These are phyloP conservation scores for Tricholoma flavovirens DNA, from an alignment of 768 basidiomycete species.

Conservation along the genomic window DNA sequence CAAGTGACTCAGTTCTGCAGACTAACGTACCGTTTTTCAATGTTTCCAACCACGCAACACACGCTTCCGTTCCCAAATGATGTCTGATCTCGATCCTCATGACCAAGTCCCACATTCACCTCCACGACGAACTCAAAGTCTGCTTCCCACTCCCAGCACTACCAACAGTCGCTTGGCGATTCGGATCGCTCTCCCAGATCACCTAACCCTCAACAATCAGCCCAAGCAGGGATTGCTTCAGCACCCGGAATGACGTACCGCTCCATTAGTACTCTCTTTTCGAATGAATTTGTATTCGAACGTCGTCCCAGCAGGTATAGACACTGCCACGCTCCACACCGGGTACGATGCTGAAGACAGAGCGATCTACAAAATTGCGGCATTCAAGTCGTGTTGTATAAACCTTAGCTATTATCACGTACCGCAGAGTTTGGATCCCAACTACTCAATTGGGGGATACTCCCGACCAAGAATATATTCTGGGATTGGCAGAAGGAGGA, in stretches of 20 bases:
- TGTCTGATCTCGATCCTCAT: too few species aligned
- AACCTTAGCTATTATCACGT: conserved; percentile 6
- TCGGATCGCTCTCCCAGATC: conserved; percentile 59
- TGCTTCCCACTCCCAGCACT: conserved; percentile 29
- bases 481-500: conserved; percentile 14
- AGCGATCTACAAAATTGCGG: conserved; percentile 31
- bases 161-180: conserved; percentile 40
- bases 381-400: too few species aligned
- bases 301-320: conserved; percentile 40
- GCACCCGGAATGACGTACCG: conserved; percentile 26
- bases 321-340: conserved; percentile 45
- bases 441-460: conserved; percentile 45
- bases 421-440: conserved; percentile 49
- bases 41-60: too few species aligned
- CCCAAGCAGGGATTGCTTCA: neutral
- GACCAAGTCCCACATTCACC: conserved; percentile 16
- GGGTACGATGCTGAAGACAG: conserved; percentile 50
- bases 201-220: conserved; percentile 26
- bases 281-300: conserved; percentile 62
- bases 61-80: too few species aligned
- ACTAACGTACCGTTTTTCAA: too few species aligned
- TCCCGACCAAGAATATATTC: conserved; percentile 60
- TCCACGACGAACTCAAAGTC: conserved; percentile 39
- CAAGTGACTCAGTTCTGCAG: too few species aligned
- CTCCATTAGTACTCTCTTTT: conserved; percentile 46